Base-by-base conservation (phyloP, 441 rosid genomes). In the Pelargonium myrrhifolium region DNA sequence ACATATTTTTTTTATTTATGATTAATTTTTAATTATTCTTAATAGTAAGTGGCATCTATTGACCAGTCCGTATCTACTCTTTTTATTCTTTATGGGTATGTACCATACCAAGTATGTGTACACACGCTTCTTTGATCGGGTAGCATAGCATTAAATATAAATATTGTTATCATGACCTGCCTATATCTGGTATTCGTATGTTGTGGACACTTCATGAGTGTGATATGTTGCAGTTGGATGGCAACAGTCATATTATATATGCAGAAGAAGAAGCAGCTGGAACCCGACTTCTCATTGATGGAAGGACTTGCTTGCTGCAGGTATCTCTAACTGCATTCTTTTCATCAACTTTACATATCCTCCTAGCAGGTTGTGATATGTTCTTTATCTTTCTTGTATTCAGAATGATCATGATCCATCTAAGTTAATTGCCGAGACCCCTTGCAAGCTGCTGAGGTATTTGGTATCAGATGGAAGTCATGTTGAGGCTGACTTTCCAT, bases 181-280 rank as follows among this genome's bases (percentile, higher is more conserved):
- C 17, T 47, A n/a, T 47, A 47, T 3, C 56, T 49, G 56, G 20
- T n/a, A 15, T n/a, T 55, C 28, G 20, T 55, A 55, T 55, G 20
- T 55, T 55, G 26, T 56, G 9, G 47, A 60, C 20, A 47, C 56
- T 31, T 42, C 26, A 21, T 22, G 21, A 56, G 21, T 56, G 28
- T 35, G 9, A 58, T 69, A 72, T 78, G 56, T 74, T 71, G 56
- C 88, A 96, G 99, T 78, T 96, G 89, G 92, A 91, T 76, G 98
- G 99, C 68, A 90, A 96, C 84, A 96, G 99, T 78, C 99, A 96
- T 87, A 89, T 96, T 58, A 86, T 93, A 83, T 96, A 96, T 81
- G 98, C 97, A 18, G 98, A 96, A 77, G 99, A 96, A 84, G 99
- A 93, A 85, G 98, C 96, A 15, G 99, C 99, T 69, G 99, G 99